phyloP scores from a whole-genome alignment of 352 stramenopile genomes.

The Globisporangium megalacanthum region DNA sequence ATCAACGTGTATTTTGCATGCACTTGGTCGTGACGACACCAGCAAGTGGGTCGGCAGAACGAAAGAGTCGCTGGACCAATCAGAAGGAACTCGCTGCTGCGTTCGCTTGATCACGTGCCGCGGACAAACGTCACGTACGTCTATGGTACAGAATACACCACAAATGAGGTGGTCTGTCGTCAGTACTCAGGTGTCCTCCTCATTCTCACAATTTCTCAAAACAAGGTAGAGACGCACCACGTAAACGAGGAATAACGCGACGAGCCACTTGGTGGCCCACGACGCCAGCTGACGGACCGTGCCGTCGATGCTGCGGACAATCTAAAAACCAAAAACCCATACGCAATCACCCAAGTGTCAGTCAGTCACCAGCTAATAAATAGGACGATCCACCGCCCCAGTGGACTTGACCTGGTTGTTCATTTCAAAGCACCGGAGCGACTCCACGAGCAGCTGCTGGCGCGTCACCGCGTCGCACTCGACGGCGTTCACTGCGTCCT shows the following conservation, averaged over 20 bases:
- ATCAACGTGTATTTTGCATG: too few species aligned
- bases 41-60: too few species aligned
- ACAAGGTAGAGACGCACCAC: constrained; percentile 20
- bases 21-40: too few species aligned
- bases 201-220: too few species aligned
- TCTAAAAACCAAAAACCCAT: constrained; percentile 12
- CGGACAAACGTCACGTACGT: constrained; percentile 15
- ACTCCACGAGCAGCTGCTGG: constrained; percentile 46
- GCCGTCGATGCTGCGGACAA: constrained; percentile 63
- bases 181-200: too few species aligned
- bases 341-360: not conserved
- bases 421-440: constrained; percentile 48
- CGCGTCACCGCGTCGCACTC: constrained; percentile 35
- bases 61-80: too few species aligned
- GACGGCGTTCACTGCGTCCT: constrained; percentile 54
- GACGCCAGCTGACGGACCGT: constrained; percentile 33
- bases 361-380: not conserved
- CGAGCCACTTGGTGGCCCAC: constrained; percentile 58
- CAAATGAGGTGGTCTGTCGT: too few species aligned
- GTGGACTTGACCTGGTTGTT: constrained; percentile 55
- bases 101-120: not conserved
- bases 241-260: constrained; percentile 44
- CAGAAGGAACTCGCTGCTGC: not conserved
- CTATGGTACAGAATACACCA: not conserved
- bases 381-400: not conserved